phyloP scores from a whole-genome alignment of 2,329 filamentous ascomycete genomes.

The Paraconiothyrium brasiliense region DNA sequence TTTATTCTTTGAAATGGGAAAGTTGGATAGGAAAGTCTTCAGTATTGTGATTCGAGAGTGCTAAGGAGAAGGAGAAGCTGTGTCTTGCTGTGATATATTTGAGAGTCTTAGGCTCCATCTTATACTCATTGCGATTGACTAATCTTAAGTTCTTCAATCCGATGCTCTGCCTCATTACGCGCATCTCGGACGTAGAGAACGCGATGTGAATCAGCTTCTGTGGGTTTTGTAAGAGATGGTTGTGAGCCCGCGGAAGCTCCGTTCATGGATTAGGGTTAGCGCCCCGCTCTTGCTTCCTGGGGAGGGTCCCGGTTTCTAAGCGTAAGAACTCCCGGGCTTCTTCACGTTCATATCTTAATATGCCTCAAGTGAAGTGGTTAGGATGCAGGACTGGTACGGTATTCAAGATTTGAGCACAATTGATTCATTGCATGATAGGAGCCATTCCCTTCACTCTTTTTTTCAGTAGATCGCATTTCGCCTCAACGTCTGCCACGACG shows the following conservation, averaged over 20 bases:
- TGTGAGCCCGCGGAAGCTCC: conserved; percentile 3
- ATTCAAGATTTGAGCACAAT: no score
- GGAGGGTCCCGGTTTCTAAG: not conserved
- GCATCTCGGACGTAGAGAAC: not conserved
- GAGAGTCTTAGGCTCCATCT: not conserved
- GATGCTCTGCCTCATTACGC: not conserved
- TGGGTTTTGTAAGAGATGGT: conserved; percentile 1
- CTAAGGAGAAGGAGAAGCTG: not conserved
- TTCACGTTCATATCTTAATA: no score
- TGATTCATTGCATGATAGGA: no score
- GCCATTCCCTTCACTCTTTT: no score
- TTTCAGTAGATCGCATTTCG: no score
- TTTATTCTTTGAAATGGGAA: not conserved
- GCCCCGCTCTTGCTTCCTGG: not conserved
- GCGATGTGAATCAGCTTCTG: conserved; percentile 6
- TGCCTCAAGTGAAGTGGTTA: no score
- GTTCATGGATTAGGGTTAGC: not conserved
- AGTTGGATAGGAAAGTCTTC: not conserved
- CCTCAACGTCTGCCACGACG: no score
- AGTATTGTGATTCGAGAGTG: not conserved
- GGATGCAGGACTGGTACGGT: no score
- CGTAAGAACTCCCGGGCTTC: no score
- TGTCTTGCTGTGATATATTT: conserved; percentile 2
- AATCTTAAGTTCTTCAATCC: not conserved
- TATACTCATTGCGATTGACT: not conserved